Base-by-base conservation (phyloP, 768 basidiomycete species). In the Boletus insuetus region DNA sequence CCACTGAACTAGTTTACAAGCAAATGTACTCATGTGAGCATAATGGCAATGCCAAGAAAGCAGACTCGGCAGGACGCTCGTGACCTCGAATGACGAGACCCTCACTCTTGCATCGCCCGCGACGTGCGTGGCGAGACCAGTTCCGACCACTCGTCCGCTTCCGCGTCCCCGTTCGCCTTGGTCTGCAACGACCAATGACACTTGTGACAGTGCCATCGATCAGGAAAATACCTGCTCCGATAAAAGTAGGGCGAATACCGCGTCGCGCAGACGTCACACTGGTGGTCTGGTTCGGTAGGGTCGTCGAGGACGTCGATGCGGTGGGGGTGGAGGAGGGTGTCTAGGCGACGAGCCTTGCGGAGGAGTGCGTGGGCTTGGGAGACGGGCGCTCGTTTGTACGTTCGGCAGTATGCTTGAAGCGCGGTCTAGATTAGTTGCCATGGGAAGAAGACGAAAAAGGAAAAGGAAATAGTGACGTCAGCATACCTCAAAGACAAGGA, bases 281-380 rank as follows among this genome's bases (percentile, higher is more conserved):
- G 63, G 13, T 72, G 74, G 4, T 77, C 72, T 14, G 59, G 55
- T 26, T 69, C 58, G 10, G 60, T 22, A 4, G 56, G 41, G 37
- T 51, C 32, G 24, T 66, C 62, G 6, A 26, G 16, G 17, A 43
- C 45, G 6, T 84, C 82, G 43, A 17, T 14, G 53, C 68, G 55
- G 76, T 79, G 34, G 72, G 66, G 59, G 81, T 81, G 58, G 8
- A 94, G 74, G 44, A 91, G 77, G 31, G 75, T 74, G 65, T 98
- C 96, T 19, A 98, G 77, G 17, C 93, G 83, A 17, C 84, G 83
- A 9, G 94, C 94, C 71, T 95, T 95, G 48, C 96, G 89, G 24
- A 97, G 81, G 7, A 95, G 79, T 3, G 85, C 89, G 68, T 96
- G 93, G 2, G 91, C 85, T 62, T 89, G 85, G 13, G 76, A 75